phyloP scores from a whole-genome alignment of 495 filamentous ascomycete species.

The Xeromyces bisporus region DNA sequence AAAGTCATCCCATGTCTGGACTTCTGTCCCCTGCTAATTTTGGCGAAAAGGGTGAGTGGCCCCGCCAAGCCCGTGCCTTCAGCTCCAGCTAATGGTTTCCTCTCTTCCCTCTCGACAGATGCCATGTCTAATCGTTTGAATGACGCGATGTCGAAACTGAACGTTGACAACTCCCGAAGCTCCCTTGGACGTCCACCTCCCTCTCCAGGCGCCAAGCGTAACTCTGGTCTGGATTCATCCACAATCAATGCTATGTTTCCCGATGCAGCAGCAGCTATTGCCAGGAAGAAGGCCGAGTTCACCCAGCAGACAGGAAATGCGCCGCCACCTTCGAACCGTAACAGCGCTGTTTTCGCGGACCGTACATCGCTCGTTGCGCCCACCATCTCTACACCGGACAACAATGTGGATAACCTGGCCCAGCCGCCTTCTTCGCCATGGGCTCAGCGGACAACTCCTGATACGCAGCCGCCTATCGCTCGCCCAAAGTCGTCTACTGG shows the following conservation, averaged over 20 bases:
- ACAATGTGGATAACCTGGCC: constrained; percentile 32
- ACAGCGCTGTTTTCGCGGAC: constrained; percentile 71
- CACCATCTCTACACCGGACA: constrained; percentile 53
- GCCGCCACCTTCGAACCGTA: constrained; percentile 81
- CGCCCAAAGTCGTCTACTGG: constrained; percentile 84
- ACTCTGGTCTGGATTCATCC: constrained; percentile 77
- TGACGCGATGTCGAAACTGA: constrained; percentile 94
- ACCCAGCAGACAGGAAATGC: constrained; percentile 84
- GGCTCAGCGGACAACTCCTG: constrained; percentile 38
- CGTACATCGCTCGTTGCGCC: constrained; percentile 66
- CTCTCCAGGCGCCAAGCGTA: constrained; percentile 65
- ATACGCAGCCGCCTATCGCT: constrained; percentile 37
- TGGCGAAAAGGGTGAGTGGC: constrained; percentile 67
- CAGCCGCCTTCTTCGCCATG: constrained; percentile 63
- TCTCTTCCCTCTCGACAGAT: constrained; percentile 47
- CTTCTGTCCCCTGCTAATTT: constrained; percentile 91
- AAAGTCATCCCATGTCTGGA: constrained; percentile 93
- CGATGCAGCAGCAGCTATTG: constrained; percentile 92
- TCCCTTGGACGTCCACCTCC: constrained; percentile 68
- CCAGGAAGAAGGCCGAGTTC: constrained; percentile 92
- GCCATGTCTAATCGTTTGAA: constrained; percentile 92
- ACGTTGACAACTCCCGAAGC: constrained; percentile 68
- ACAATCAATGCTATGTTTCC: constrained; percentile 99
- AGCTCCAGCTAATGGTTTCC: too few relatives aligned
- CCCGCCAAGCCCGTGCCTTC: too few relatives aligned